Conservation (phyloP, 1,284 basidiomycete genomes). For the Trametes polyzona region DNA sequence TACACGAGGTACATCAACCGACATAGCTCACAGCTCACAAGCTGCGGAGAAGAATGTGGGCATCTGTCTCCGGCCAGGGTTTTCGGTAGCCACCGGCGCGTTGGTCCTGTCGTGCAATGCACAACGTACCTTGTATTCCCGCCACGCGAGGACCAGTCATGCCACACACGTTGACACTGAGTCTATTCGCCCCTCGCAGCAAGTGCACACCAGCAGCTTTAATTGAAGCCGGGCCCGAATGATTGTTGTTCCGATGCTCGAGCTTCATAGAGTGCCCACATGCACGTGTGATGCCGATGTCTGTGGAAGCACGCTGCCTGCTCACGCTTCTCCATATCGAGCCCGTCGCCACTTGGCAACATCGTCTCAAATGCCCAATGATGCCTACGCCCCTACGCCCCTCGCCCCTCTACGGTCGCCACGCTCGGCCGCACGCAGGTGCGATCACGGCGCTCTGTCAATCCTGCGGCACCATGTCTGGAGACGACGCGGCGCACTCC, state of each 20-base stretch:
- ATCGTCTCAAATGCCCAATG: neutral
- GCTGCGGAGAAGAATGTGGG: constrained; percentile 10
- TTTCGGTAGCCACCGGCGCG: neutral
- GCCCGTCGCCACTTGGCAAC: neutral
- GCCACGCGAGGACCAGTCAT: neutral
- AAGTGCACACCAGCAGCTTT: neutral
- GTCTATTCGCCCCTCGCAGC: neutral
- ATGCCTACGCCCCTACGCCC: neutral
- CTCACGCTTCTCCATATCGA: neutral
- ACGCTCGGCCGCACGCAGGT: neutral
- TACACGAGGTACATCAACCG: neutral
- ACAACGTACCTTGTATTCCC: neutral
- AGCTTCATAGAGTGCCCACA: neutral
- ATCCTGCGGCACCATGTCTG: neutral
- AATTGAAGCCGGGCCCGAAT: neutral
- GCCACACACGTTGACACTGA: constrained; percentile 3
- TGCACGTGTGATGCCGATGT: constrained; percentile 5
- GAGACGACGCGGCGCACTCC: neutral
- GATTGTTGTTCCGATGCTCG: constrained; percentile 1
- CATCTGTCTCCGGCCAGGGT: constrained; percentile 4
- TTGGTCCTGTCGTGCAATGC: neutral
- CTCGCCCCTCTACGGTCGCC: neutral
- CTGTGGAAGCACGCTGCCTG: neutral
- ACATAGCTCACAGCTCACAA: neutral
- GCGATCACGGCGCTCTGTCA: neutral